Evolutionary conservation across 257 asterid species (phyloP), one percentile per base, ranked within the genome.

Genomic region (Ilex aquifolium): DNA sequence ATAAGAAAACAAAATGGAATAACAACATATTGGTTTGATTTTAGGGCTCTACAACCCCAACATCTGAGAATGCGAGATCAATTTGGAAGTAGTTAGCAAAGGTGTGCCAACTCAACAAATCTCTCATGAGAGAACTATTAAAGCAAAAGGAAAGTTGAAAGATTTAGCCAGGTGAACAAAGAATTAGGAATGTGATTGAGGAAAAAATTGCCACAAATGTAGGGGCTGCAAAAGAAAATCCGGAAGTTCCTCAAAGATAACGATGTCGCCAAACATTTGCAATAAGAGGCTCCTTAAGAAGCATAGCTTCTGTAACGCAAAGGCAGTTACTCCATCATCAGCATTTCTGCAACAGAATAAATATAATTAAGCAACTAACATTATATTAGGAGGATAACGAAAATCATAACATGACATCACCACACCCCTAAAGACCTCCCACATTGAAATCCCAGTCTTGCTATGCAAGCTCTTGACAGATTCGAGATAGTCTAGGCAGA

Each of bases 331-430:
- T 12, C 54, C 54, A 8, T 49, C 14, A 49, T 12, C 54, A 49
- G 54, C 54, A 49, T 11, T 49, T 49, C 54, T 49, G 54, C 54
- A 49, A 49, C 54, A 49, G 54, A 49, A 49, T 49, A 49, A 49
- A 49, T 49, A 11, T 49, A 49, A 49, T 11, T 49, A 49, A 11
- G 54, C 14, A 15, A 15, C 17, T n/a, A 49, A 49, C 11, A 4
- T 49, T 49, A 49, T 6, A 49, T 6, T 6, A 4, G 54, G 54
- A 49, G 54, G 54, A 49, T 49, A 49, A 49, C 10, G 54, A 49
- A 49, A 49, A 49, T 49, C 54, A 49, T 49, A 49, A 49, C n/a
- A 49, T 49, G 54, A 49, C 54, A 49, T 49, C 54, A 49, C 54
- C 54, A 49, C 54, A 6, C 54, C 54, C 5, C 5, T 11, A 44